A percentile compares a stretch with the other conserved stretches of the same genome.
Conservation (phyloP, 805 yeast genomes). For the Yarrowia bubula region DNA sequence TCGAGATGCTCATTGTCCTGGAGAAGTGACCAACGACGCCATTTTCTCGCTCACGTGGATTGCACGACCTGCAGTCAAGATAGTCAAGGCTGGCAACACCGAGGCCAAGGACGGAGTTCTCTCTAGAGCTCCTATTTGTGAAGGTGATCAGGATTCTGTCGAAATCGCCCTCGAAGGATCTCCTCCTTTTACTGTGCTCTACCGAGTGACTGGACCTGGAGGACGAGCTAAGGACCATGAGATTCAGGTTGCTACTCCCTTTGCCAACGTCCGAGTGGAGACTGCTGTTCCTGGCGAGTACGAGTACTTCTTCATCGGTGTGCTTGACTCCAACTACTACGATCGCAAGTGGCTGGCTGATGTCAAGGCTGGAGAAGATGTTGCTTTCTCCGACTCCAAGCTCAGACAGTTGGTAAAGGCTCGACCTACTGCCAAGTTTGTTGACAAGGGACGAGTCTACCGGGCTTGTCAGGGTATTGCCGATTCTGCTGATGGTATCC, state of each 20-base stretch:
- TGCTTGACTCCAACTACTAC: constrained; percentile 64
- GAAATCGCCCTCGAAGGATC: constrained; percentile 46
- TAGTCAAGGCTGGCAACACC: constrained; percentile 41
- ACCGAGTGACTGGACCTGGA: constrained; percentile 42
- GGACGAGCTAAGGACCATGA: constrained; percentile 29
- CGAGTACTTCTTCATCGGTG: constrained; percentile 55
- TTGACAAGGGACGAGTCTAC: constrained; percentile 46
- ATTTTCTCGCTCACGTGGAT: constrained; percentile 47
- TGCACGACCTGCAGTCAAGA: constrained; percentile 47
- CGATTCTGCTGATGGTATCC: constrained; percentile 52
- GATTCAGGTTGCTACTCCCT: constrained; percentile 53
- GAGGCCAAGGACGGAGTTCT: constrained; percentile 36
- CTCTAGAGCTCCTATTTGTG: constrained; percentile 43
- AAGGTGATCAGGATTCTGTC: constrained; percentile 48
- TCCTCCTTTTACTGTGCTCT: constrained; percentile 67
- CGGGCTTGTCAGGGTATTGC: constrained; percentile 48
- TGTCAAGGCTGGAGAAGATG: constrained; percentile 28
- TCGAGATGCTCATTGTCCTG: constrained; percentile 54
- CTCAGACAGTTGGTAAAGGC: constrained; percentile 48
- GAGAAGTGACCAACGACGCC: constrained; percentile 42
- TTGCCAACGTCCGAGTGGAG: constrained; percentile 48
- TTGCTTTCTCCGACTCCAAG: constrained; percentile 35
- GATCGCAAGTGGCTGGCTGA: constrained; percentile 42
- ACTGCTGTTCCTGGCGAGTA: constrained; percentile 56
- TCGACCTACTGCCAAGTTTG: constrained; percentile 60